phyloP scores from a whole-genome alignment of 352 stramenopile genomes.

The Phytophthora cactorum region DNA sequence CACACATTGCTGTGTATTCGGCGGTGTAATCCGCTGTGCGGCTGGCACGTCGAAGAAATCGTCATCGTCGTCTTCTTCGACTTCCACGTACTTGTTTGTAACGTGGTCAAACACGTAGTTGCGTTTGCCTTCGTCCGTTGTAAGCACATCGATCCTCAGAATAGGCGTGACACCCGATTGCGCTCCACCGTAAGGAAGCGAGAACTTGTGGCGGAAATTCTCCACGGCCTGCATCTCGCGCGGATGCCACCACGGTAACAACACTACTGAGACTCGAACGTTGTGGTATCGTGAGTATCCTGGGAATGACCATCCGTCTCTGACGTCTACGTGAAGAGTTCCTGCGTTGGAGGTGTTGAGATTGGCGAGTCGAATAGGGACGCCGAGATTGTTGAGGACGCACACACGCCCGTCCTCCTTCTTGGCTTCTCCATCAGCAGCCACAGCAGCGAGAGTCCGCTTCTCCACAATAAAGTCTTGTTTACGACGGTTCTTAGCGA shows the following conservation, averaged over 20 bases:
- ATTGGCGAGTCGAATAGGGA: slow-evolving; percentile 88
- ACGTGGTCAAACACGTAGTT: slow-evolving; percentile 90
- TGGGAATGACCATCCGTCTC: slow-evolving; percentile 87
- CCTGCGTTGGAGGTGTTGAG: slow-evolving; percentile 87
- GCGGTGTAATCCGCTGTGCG: slow-evolving; percentile 25
- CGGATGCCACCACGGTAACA: slow-evolving; percentile 89
- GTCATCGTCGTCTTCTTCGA: slow-evolving; percentile 72
- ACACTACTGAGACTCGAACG: slow-evolving; percentile 79
- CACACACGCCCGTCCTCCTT: slow-evolving; percentile 87
- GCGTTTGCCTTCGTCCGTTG: slow-evolving; percentile 70
- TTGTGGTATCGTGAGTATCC: slow-evolving; percentile 88
- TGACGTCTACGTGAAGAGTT: slow-evolving; percentile 80
- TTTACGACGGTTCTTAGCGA: slow-evolving; percentile 76
- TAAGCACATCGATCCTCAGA: slow-evolving; percentile 76
- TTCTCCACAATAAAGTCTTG: slow-evolving; percentile 81
- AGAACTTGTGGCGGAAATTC: slow-evolving; percentile 83
- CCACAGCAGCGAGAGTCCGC: slow-evolving; percentile 74
- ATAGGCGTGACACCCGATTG: slow-evolving; percentile 90
- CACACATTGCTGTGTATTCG: slow-evolving; percentile 27
- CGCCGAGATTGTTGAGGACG: slow-evolving; percentile 89
- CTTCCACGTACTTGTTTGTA: slow-evolving; percentile 87
- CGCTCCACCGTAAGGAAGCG: slow-evolving; percentile 80
- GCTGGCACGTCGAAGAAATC: slow-evolving; percentile 40
- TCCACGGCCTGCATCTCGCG: slow-evolving; percentile 74
- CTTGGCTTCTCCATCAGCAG: slow-evolving; percentile 80